phyloP scores from a whole-genome alignment of 345 rosid genomes.

The Salix arbutifolia region DNA sequence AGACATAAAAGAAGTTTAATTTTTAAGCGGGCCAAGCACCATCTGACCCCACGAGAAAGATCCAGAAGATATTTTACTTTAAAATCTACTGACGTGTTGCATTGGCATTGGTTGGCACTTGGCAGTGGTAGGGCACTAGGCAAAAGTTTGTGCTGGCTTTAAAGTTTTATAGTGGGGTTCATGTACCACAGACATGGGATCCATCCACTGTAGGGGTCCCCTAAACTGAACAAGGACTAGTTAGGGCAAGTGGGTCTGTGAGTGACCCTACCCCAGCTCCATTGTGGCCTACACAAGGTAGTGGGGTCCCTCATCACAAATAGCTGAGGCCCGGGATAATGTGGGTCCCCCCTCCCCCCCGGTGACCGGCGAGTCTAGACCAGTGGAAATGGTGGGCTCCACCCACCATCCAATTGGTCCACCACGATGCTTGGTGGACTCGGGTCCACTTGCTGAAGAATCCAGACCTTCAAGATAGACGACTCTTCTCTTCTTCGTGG shows the following conservation, averaged over 20 bases:
- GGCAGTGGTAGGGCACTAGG: background rate
- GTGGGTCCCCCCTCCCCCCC: constrained; percentile 3
- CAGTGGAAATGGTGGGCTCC: constrained; percentile 31
- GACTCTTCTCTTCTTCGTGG: background rate
- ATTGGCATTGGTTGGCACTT: background rate
- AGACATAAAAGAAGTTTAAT: too few relatives aligned
- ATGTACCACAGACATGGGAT: background rate
- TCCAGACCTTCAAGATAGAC: background rate
- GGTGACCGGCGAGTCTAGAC: constrained; percentile 5
- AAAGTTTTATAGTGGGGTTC: background rate
- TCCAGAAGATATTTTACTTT: background rate
- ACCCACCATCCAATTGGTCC: constrained; percentile 20
- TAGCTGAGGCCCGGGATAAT: background rate
- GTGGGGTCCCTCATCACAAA: constrained; percentile 13
- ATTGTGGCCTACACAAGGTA: background rate
- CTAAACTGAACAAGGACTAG: constrained; percentile 14
- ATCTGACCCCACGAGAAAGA: background rate
- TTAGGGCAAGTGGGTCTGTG: constrained; percentile 22
- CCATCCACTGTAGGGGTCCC: background rate
- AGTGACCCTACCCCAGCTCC: constrained; percentile 5
- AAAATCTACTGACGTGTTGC: background rate
- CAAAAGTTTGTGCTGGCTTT: background rate
- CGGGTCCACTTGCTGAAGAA: constrained; percentile 12
- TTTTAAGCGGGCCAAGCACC: background rate
- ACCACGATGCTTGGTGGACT: background rate